Evolutionary conservation across 176 grass and related monocot genomes (phyloP), one percentile per base, ranked within the genome.

Genomic region (Oryza coarctata): DNA sequence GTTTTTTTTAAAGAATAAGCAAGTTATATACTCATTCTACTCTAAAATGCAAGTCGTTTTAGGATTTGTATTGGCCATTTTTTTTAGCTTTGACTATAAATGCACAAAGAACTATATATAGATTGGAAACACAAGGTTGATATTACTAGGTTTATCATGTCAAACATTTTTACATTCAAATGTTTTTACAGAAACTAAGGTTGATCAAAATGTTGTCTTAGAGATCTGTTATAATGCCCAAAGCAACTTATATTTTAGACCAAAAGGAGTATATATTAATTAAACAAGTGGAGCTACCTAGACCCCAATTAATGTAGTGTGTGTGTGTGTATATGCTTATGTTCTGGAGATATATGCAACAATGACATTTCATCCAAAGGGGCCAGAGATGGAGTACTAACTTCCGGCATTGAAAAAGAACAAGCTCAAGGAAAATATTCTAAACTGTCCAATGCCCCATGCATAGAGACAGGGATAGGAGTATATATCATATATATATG

Each of bases 371-470:
- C 55, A 29, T 78, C 65, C 65, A 43, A 65, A 20, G 12, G 55
- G n/a, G 55, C 55, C 50, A 55, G 50, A 31, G 57, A 36, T 47
- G 64, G 28, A 12, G 77, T 70, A 80, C 65, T 72, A 78, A 72
- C 20, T 78, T 45, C 47, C 68, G 74, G 25, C 58, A 44, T 43
- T 74, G 68, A 61, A 33, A 66, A 61, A 22, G 15, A 34, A 87
- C 43, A 22, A 35, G 61, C 8, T 38, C n/a, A 29, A 17, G 1
- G 7, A 60, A 80, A 33, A 68, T 63, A 70, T 80, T 75, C 6
- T 75, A 38, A 75, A 63, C 63, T 23, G 36, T 69, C 49, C 62
- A 49, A 69, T 80, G 81, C n/a, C n/a, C 62, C 70, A 70, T 75
- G 61, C 31, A 75, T 25, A 60, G 22, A 58, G 18, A 58, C 52